Conservation (phyloP, 1,139 yeast genomes). For the Candida freyschussii region DNA sequence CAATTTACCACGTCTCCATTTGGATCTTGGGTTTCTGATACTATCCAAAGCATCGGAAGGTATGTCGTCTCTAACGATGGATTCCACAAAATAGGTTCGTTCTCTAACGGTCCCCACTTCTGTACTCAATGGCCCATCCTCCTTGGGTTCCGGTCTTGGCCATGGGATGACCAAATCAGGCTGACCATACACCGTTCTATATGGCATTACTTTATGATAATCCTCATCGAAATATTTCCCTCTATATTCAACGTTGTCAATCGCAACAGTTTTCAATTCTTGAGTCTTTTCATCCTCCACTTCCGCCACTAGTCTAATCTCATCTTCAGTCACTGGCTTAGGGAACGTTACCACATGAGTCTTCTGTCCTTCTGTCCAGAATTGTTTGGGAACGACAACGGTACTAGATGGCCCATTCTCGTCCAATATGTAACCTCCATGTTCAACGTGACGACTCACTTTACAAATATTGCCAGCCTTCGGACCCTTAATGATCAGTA, state of each 20-base stretch:
- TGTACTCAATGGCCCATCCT: conserved; percentile 60
- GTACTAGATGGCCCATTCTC: conserved; percentile 52
- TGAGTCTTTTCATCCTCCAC: conserved; percentile 63
- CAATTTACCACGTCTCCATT: conserved; percentile 51
- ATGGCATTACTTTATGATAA: conserved; percentile 70
- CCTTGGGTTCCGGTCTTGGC: conserved; percentile 75
- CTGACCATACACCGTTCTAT: conserved; percentile 66
- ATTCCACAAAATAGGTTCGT: conserved; percentile 70
- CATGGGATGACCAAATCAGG: conserved; percentile 74
- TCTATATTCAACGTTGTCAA: conserved; percentile 63
- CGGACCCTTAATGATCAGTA: conserved; percentile 61
- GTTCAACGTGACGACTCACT: conserved; percentile 39
- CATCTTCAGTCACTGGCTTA: conserved; percentile 53
- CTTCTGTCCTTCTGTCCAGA: conserved; percentile 71
- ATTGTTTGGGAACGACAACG: conserved; percentile 58
- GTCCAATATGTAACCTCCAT: conserved; percentile 50
- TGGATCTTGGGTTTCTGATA: conserved; percentile 63
- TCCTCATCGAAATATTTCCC: conserved; percentile 72
- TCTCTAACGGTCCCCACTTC: conserved; percentile 56
- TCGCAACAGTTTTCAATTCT: conserved; percentile 59
- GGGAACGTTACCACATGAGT: conserved; percentile 62
- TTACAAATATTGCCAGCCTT: conserved; percentile 70
- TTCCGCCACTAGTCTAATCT: conserved; percentile 75
- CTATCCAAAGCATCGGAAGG: conserved; percentile 64
- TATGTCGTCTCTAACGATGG: conserved; percentile 61